Conservation (phyloP, 2,329 filamentous ascomycete genomes). For the Aspergillus nomiae region DNA sequence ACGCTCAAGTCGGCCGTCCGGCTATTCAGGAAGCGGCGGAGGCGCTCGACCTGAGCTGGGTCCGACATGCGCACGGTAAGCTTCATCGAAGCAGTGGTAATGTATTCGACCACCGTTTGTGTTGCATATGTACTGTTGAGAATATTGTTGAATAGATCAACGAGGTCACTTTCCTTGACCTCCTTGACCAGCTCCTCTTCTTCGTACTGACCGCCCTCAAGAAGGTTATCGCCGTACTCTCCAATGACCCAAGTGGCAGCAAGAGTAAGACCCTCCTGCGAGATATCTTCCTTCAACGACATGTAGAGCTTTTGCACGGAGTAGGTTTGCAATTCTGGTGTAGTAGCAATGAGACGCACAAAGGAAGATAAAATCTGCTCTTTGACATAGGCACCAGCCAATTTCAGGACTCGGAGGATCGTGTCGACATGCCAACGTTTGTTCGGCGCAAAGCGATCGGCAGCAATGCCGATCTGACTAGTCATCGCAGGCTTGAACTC, state of each 20-base stretch:
- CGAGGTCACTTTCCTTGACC: slow-evolving; percentile 84
- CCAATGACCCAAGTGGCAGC: slow-evolving; percentile 97
- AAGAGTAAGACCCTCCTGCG: slow-evolving; percentile 91
- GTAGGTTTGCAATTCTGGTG: slow-evolving; percentile 92
- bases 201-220: slow-evolving; percentile 87
- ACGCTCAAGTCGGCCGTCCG: slow-evolving; percentile 88
- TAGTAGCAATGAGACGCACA: slow-evolving; percentile 91
- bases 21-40: slow-evolving; percentile 74
- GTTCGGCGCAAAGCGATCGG: slow-evolving; percentile 92
- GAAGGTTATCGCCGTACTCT: slow-evolving; percentile 89
- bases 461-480: slow-evolving; percentile 94
- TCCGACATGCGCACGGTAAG: slow-evolving; percentile 86
- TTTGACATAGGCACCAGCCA: slow-evolving; percentile 96
- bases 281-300: slow-evolving; percentile 92
- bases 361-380: slow-evolving; percentile 98
- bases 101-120: slow-evolving; percentile 91
- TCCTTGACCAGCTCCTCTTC: slow-evolving; percentile 84
- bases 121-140: slow-evolving; percentile 93
- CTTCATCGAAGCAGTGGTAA: slow-evolving; percentile 92
- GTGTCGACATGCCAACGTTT: slow-evolving; percentile 99
- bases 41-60: slow-evolving; percentile 78
- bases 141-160: slow-evolving; percentile 90
- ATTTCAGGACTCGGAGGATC: slow-evolving; percentile 87
- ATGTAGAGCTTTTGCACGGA: slow-evolving; percentile 93
- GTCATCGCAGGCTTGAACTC: slow-evolving; percentile 99